These are phyloP conservation scores for Calocybe gangraenosa DNA, from an alignment of 768 basidiomycete genomes.

Conservation along the genomic window DNA sequence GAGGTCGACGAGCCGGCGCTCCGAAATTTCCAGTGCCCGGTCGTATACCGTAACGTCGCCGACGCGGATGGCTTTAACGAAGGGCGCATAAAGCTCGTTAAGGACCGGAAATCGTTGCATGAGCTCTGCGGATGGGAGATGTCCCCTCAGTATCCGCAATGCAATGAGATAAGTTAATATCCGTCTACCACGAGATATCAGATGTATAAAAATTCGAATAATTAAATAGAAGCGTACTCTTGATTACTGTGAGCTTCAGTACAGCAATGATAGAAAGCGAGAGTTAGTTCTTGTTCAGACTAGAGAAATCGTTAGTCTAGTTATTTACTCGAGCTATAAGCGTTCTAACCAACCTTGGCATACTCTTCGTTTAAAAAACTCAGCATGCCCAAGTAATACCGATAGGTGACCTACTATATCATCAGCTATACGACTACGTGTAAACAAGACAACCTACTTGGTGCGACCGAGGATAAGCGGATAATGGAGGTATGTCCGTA, in stretches of 20 bases:
- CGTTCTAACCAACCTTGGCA: constrained; percentile 48
- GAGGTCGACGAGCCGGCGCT: constrained; percentile 75
- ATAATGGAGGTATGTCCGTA: constrained; percentile 76
- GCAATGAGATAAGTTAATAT: constrained; percentile 91
- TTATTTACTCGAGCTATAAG: no score
- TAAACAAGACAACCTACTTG: constrained; percentile 47
- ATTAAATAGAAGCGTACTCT: no score
- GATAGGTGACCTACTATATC: constrained; percentile 74
- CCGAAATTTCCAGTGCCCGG: constrained; percentile 62
- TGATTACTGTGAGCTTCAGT: constrained; percentile 67
- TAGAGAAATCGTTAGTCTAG: constrained; percentile 23
- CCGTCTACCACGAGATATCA: constrained; percentile 45
- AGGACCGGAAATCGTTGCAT: constrained; percentile 72
- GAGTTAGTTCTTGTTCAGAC: constrained; percentile 84
- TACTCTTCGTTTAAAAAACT: constrained; percentile 93
- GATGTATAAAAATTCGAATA: not conserved
- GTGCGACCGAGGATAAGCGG: constrained; percentile 76
- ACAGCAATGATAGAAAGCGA: constrained; percentile 85
- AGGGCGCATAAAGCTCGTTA: constrained; percentile 70
- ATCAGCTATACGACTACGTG: constrained; percentile 9
- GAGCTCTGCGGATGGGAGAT: constrained; percentile 73
- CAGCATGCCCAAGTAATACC: constrained; percentile 94
- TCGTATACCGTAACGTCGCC: constrained; percentile 86
- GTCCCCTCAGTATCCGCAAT: constrained; percentile 81
- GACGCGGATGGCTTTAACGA: constrained; percentile 69